Conservation (phyloP, 352 stramenopile genomes). For the Phytophthora parvispora region DNA sequence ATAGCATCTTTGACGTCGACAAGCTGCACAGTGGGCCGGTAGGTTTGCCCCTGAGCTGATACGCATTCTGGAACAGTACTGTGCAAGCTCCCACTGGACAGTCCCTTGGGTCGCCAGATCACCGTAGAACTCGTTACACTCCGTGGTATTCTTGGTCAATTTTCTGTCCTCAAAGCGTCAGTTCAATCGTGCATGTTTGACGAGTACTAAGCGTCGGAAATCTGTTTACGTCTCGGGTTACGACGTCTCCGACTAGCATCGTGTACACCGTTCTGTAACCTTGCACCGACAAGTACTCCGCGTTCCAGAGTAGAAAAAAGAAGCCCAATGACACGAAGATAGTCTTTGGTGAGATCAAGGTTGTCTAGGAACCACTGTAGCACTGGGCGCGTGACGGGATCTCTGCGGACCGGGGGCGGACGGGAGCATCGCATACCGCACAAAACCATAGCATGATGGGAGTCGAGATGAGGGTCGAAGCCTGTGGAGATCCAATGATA, state of each 20-base stretch:
- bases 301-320: slow-evolving; percentile 6
- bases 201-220: background rate
- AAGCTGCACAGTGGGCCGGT: background rate
- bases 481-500: slow-evolving; percentile 1
- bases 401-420: background rate
- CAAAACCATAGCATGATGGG: background rate
- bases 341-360: slow-evolving; percentile 4
- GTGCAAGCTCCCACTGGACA: background rate
- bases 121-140: background rate
- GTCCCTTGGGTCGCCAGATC: background rate
- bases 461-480: background rate
- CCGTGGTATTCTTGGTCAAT: background rate
- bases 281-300: slow-evolving; percentile 1
- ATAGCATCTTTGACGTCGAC: background rate
- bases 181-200: background rate
- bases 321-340: slow-evolving; percentile 17
- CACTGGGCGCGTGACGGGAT: background rate
- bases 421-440: background rate
- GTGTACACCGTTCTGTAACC: background rate
- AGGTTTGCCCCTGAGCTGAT: background rate
- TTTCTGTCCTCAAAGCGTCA: background rate
- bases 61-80: background rate
- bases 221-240: background rate
- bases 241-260: background rate
- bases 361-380: background rate